Evolutionary conservation across 1,139 yeast genomes (phyloP), one percentile per base, ranked within the genome.

Genomic region (Tardiomyces depauwii): DNA sequence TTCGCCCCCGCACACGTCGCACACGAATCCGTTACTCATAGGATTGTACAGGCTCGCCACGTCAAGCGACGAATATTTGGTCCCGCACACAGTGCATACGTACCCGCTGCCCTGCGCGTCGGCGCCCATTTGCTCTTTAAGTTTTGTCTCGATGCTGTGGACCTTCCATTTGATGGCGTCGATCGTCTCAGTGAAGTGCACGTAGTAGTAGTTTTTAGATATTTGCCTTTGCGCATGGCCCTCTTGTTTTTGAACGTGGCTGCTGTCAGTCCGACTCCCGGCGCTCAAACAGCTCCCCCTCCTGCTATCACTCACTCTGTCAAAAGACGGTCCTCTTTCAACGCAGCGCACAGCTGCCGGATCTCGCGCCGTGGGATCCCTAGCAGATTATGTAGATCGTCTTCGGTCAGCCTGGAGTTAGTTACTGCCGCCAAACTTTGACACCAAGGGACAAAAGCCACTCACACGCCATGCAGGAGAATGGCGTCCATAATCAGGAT

Each of bases 131-230:
- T 88, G 95, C 53, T 83, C 86, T 61, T 86, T 86, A 49, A 89
- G 72, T 48, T 73, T 66, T 55, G 80, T 82, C 13, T 87, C 97
- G 40, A 93, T 74, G 41, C 85, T 77, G 61, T 91, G 96, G 51
- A 91, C 86, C 61, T 89, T 88, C 97, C 96, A 93, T 65, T 93
- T 91, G 61, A 91, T 80, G 14, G 96, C 80, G 66, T 91, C 98
- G 42, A 93, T 85, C 1, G 97, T 95, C 61, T 88, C 95, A 1
- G 96, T 87, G 60, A 78, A 80, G 59, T 87, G 96, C 48, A 91
- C 81, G 61, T 77, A 91, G 65, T 81, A 91, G 62, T 88, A 91
- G 0, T 93, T 83, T 59, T 89, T 74, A 18, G 85, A 76, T 41
- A 74, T 71, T 47, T 84, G 77, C 51, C 95, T 73, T 54, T 76